phyloP scores from a whole-genome alignment of 805 yeast species.

The Cyberlindnera maclurae region DNA sequence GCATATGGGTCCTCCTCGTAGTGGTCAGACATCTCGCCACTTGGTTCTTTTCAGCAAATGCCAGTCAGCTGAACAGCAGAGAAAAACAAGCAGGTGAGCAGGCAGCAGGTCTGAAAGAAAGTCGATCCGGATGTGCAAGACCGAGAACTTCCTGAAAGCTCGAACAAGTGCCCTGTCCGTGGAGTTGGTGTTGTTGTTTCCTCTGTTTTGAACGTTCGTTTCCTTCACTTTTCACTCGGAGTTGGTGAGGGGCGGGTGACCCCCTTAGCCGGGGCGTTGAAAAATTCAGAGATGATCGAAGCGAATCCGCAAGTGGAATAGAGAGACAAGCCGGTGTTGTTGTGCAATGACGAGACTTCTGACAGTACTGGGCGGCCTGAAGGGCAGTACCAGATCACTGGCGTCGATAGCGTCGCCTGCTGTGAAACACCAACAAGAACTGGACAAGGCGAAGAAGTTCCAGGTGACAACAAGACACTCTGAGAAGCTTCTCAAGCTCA shows the following conservation, averaged over 20 bases:
- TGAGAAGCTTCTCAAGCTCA: slow-evolving; percentile 19
- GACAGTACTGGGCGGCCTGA: slow-evolving; percentile 9
- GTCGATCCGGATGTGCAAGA: neutral
- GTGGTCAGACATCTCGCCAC: slow-evolving; percentile 13
- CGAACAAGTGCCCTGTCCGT: neutral
- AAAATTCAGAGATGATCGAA: neutral
- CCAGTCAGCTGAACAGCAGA: too few relatives aligned
- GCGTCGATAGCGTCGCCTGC: slow-evolving; percentile 4
- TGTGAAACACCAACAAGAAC: slow-evolving; percentile 6
- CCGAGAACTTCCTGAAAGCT: neutral
- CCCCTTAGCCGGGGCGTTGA: neutral
- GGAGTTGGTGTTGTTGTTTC: neutral
- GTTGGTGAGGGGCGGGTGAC: neutral
- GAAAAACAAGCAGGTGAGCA: too few relatives aligned
- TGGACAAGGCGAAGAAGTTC: slow-evolving; percentile 15
- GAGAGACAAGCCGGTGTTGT: too few relatives aligned
- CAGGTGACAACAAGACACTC: slow-evolving; percentile 20
- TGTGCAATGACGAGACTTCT: slow-evolving; percentile 1
- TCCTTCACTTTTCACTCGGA: neutral
- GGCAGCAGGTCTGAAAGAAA: too few relatives aligned
- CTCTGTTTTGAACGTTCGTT: slow-evolving; percentile 1
- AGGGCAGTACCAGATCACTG: slow-evolving; percentile 21
- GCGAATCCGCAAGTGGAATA: too few relatives aligned
- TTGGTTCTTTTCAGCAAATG: too few relatives aligned
- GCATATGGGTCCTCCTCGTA: slow-evolving; percentile 56